These are phyloP conservation scores for Solanum medicagineum DNA, from an alignment of 257 asterid genomes.

Conservation along the genomic window DNA sequence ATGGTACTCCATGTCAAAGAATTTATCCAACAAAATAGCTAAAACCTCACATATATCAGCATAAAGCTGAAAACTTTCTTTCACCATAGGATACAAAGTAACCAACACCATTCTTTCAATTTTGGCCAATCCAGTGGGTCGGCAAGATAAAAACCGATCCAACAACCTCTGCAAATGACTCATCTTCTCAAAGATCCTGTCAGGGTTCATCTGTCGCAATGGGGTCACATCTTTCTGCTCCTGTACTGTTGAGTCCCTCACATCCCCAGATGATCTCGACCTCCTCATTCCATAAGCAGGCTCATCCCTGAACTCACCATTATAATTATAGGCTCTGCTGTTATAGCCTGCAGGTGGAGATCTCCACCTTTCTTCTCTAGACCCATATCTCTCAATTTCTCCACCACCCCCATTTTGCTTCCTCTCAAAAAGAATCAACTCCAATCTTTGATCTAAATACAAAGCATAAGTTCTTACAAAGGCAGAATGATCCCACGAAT, in stretches of 20 bases:
- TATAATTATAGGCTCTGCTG: slow-evolving; percentile 24
- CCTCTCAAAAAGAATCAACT: slow-evolving; percentile 35
- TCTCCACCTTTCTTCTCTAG: slow-evolving; percentile 28
- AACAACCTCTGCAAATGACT: slow-evolving; percentile 50
- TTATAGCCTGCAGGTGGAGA: slow-evolving; percentile 29
- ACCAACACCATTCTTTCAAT: slow-evolving; percentile 56
- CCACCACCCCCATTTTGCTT: slow-evolving; percentile 26
- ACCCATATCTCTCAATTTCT: slow-evolving; percentile 20
- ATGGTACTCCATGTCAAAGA: slow-evolving; percentile 54
- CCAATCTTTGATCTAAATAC: slow-evolving; percentile 57
- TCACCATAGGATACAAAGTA: slow-evolving; percentile 35
- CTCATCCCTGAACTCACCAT: slow-evolving; percentile 23
- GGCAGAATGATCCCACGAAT: slow-evolving; percentile 58
- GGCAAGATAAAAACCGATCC: slow-evolving; percentile 45
- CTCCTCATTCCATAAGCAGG: slow-evolving; percentile 36
- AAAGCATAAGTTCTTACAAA: slow-evolving; percentile 56
- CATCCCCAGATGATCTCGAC: slow-evolving; percentile 50
- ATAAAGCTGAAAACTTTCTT: slow-evolving; percentile 48
- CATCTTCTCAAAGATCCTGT: slow-evolving; percentile 48
- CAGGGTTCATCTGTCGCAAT: slow-evolving; percentile 40
- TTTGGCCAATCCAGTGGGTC: slow-evolving; percentile 53
- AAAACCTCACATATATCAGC: slow-evolving; percentile 53
- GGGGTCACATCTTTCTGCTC: slow-evolving; percentile 38
- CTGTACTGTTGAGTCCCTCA: slow-evolving; percentile 17
- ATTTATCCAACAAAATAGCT: slow-evolving; percentile 50